Conservation (phyloP, 208 protist genomes). For the Crithidia bombi region DNA sequence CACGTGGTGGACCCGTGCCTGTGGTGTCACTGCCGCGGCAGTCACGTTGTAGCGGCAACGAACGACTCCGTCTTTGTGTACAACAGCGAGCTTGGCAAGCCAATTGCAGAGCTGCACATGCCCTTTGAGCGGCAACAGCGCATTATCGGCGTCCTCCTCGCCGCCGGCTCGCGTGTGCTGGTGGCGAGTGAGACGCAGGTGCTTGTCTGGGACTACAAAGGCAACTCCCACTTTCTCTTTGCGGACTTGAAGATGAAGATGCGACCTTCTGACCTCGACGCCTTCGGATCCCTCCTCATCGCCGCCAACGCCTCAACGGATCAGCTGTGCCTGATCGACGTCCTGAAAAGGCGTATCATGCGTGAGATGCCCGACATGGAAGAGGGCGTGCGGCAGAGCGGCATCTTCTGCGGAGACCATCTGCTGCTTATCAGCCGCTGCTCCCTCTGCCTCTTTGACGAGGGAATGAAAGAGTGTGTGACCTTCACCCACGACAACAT, state of each 20-base stretch:
- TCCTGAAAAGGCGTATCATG: constrained; percentile 64
- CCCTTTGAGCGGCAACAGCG: constrained; percentile 66
- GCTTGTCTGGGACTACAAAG: constrained; percentile 79
- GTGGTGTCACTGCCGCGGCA: constrained; percentile 52
- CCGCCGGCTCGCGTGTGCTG: constrained; percentile 66
- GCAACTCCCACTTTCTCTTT: constrained; percentile 57
- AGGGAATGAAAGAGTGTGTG: constrained; percentile 28
- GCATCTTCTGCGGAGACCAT: constrained; percentile 66
- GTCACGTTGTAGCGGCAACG: constrained; percentile 63
- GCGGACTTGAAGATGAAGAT: constrained; percentile 44
- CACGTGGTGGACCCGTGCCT: constrained; percentile 25
- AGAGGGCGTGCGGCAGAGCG: constrained; percentile 39
- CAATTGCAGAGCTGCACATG: constrained; percentile 49
- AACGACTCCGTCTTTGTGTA: constrained; percentile 61
- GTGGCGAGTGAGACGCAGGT: constrained; percentile 60
- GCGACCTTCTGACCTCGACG: constrained; percentile 40
- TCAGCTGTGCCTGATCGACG: constrained; percentile 63
- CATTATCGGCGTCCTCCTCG: constrained; percentile 65
- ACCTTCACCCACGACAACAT: constrained; percentile 63
- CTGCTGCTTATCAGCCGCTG: constrained; percentile 54
- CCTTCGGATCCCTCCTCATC: constrained; percentile 60
- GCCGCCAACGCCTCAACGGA: constrained; percentile 37
- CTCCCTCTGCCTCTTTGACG: constrained; percentile 58
- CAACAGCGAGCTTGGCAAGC: constrained; percentile 42
- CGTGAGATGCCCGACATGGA: constrained; percentile 53